Evolutionary conservation across 2,329 filamentous ascomycete species (phyloP).

Genomic region (Rutstroemia sp.): DNA sequence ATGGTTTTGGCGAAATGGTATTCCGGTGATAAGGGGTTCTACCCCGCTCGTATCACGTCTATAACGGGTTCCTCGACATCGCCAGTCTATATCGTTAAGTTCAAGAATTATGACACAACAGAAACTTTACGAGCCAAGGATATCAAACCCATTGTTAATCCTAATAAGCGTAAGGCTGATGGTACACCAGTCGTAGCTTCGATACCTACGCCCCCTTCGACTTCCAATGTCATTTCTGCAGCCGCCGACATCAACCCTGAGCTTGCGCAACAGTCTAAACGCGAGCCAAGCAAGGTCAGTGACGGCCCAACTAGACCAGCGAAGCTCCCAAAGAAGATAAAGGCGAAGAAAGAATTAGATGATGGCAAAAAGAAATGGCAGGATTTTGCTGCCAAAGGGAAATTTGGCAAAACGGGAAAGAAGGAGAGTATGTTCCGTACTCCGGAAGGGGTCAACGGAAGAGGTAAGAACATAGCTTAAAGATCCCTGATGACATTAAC

Average conservation of each 20-base stretch:
- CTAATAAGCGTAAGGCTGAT: slow-evolving; percentile 81
- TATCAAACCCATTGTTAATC: slow-evolving; percentile 68
- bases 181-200: slow-evolving; percentile 47
- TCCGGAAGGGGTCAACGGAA: slow-evolving; percentile 74
- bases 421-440: slow-evolving; percentile 98
- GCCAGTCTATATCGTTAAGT: slow-evolving; percentile 90
- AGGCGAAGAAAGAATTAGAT: slow-evolving; percentile 85
- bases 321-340: slow-evolving; percentile 80
- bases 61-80: slow-evolving; percentile 88
- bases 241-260: slow-evolving; percentile 53
- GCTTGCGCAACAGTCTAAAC: slow-evolving; percentile 54
- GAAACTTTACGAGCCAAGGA: slow-evolving; percentile 79
- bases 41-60: slow-evolving; percentile 85
- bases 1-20: slow-evolving; percentile 85
- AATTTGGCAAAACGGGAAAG: slow-evolving; percentile 58
- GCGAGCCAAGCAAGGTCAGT: slow-evolving; percentile 55
- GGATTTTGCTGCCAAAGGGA: slow-evolving; percentile 76
- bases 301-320: slow-evolving; percentile 50
- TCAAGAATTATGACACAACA: slow-evolving; percentile 81
- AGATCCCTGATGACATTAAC: slow-evolving; percentile 10
- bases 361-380: slow-evolving; percentile 91
- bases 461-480: slow-evolving; percentile 52
- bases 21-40: slow-evolving; percentile 82
- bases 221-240: slow-evolving; percentile 32
- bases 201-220: slow-evolving; percentile 35